Conservation (phyloP, 140 eudicot species). For the Flaveria floridana region DNA sequence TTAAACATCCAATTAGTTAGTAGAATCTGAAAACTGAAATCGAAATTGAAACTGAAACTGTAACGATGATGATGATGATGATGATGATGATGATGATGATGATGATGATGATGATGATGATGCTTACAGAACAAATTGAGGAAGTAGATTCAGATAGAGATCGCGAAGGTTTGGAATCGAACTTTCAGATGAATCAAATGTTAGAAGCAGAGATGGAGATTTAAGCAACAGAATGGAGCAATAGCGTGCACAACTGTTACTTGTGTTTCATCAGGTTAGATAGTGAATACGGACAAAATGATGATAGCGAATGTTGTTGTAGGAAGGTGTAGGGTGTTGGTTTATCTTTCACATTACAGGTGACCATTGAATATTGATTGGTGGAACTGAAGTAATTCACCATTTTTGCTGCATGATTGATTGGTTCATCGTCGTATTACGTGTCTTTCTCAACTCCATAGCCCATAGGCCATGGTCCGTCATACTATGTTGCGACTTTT, state of each 20-base stretch:
- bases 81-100: no score
- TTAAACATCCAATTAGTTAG: background rate
- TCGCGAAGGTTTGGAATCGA: slow-evolving; percentile 8
- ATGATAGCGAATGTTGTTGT: slow-evolving; percentile 23
- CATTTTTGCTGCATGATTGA: slow-evolving; percentile 24
- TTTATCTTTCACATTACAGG: slow-evolving; percentile 21
- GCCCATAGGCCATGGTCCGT: background rate
- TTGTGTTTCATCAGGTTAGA: background rate
- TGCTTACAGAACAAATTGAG: slow-evolving; percentile 27
- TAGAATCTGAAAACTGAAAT: background rate
- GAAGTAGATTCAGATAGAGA: slow-evolving; percentile 31
- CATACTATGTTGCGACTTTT: background rate
- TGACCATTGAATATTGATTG: slow-evolving; percentile 28
- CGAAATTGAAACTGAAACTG: slow-evolving; percentile 4
- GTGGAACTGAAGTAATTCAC: slow-evolving; percentile 12
- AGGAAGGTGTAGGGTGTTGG: slow-evolving; percentile 26
- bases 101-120: background rate
- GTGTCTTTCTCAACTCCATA: slow-evolving; percentile 29
- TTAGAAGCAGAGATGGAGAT: slow-evolving; percentile 19
- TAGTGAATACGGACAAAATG: slow-evolving; percentile 26
- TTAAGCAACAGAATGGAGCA: background rate
- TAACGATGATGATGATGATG: background rate
- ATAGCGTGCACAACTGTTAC: slow-evolving; percentile 32
- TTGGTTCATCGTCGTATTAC: slow-evolving; percentile 32
- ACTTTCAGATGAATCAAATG: background rate